These are phyloP conservation scores for Quercus parvula DNA, from an alignment of 306 rosid genomes.

Conservation along the genomic window DNA sequence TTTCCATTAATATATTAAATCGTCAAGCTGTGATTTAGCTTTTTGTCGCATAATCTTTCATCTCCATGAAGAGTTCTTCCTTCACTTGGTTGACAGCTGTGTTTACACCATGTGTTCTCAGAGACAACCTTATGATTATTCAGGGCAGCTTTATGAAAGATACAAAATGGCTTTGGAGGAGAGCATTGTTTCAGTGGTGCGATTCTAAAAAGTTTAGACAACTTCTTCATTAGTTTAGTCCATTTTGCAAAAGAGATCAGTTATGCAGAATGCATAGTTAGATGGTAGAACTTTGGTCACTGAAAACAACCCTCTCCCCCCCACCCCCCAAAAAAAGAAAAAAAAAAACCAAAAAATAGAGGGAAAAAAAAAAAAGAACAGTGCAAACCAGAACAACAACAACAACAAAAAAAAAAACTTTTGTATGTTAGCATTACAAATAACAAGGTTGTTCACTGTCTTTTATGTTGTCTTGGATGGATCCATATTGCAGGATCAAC, in stretches of 20 bases:
- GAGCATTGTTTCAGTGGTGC: slow-evolving; percentile 3
- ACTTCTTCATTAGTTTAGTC: not conserved
- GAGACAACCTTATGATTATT: not conserved
- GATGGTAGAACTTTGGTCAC: not conserved
- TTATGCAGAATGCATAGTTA: not conserved
- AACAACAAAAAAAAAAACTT: not conserved
- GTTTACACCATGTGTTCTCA: not conserved
- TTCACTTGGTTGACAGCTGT: not conserved
- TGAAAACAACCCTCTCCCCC: no score
- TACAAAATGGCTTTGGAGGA: not conserved
- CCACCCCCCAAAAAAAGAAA: accelerated
- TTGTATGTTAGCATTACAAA: not conserved
- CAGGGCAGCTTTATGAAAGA: slow-evolving; percentile 7
- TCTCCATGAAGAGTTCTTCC: not conserved
- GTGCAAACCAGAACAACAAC: not conserved
- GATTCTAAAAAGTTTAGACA: not conserved
- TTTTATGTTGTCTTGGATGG: not conserved
- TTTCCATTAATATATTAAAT: not conserved
- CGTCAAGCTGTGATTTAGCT: not conserved
- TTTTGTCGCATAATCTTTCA: not conserved
- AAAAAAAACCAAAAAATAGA: no score
- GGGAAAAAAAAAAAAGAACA: not conserved
- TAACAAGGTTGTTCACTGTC: not conserved
- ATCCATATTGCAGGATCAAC: not conserved
- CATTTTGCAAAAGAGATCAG: not conserved